Evolutionary conservation across 2,329 filamentous ascomycete genomes (phyloP), one percentile per base, ranked within the genome.

Genomic region (Botrytis tulipae): DNA sequence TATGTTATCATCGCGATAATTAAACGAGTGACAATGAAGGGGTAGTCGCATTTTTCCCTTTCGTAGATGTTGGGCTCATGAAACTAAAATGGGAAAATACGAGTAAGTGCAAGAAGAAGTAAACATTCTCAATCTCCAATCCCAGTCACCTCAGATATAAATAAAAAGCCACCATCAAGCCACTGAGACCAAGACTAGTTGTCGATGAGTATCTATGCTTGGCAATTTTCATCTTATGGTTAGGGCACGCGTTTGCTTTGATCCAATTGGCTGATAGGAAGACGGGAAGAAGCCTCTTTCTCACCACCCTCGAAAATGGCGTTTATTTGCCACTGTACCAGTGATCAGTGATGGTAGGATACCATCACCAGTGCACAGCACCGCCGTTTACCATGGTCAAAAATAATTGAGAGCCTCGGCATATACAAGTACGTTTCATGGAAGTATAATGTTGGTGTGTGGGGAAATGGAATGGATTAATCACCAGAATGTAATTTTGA

Each of bases 181-280:
- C 70, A 44, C 48, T 67, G 48, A 72, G 61, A 72, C 66, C 70
- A 67, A 46, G 70, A 42, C 37, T 44, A 44, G 51, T 70, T 70
- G 54, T 70, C 48, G 51, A 70, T 60, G 22, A 37, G 40, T 61
- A 61, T 25, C 40, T 60, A 48, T 25, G 42, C 69, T 48, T 63
- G 69, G 57, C 57, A 70, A 37, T 37, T 54, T 65, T 51, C 46
- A 68, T 40, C 25, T 22, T n/a, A 67, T 54, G 14, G 12, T 67
- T 25, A 18, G 46, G 46, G 65, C 65, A 20, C n/a, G 44, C 20
- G 42, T 32, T 25, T 48, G 29, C 25, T 48, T 48, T 48, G 22
- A 66, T 35, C 6, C 32, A 46, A 66, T 51, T 67, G 32, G 37
- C 54, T 10, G 37, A 54, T 25, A 51, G 59, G n/a, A 18, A 25